A percentile compares a stretch with the other conserved stretches of the same genome.
These are phyloP conservation scores for Xylaria longipes DNA, from an alignment of 495 filamentous ascomycete genomes.

Conservation along the genomic window DNA sequence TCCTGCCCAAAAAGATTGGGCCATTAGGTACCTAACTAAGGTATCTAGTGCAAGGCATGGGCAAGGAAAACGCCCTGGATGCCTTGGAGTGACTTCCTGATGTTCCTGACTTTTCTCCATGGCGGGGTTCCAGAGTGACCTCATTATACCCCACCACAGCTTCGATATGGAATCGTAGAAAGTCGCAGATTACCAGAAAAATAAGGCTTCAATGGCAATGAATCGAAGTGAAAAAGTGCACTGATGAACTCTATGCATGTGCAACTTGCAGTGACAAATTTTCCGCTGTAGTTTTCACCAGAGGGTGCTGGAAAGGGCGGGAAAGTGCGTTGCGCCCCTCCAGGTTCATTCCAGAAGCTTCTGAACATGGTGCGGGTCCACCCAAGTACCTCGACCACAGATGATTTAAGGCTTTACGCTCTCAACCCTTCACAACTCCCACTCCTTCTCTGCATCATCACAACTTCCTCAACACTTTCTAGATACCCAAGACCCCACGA, in stretches of 20 bases:
- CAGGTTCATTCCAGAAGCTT: conserved; percentile 30
- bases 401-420: conserved; percentile 27
- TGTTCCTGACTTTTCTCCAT: background rate
- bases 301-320: conserved; percentile 12
- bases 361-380: conserved; percentile 24
- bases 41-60: background rate
- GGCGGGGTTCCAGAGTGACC: conserved; percentile 25
- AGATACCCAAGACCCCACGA: conserved; percentile 16
- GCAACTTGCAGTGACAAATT: background rate
- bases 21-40: background rate
- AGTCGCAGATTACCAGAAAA: background rate
- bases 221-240: background rate
- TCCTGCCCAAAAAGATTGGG: conserved; percentile 24
- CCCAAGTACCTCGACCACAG: conserved; percentile 11
- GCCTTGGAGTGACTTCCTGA: conserved; percentile 4
- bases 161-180: conserved; percentile 19
- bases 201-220: background rate
- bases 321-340: background rate
- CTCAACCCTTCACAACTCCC: conserved; percentile 1
- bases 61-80: background rate
- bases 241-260: background rate
- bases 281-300: background rate
- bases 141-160: conserved; percentile 24
- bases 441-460: conserved; percentile 21
- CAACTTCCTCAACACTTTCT: conserved; percentile 4